Conservation (phyloP, 352 stramenopile species). For the Phytophthora pistaciae region DNA sequence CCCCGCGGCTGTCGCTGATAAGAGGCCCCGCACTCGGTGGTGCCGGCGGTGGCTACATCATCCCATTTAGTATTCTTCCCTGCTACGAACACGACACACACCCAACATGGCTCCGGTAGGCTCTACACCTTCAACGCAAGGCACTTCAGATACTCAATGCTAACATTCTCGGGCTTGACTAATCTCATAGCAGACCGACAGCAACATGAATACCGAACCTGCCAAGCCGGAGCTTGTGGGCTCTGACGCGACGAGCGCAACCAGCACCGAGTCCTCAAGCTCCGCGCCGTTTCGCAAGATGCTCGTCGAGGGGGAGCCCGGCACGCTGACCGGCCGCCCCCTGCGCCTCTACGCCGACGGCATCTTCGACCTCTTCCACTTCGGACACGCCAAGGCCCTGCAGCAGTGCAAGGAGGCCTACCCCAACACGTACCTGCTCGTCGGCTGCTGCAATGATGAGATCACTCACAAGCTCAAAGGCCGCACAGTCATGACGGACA, state of each 20-base stretch:
- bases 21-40: background rate
- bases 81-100: slow-evolving; percentile 4
- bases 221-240: slow-evolving; percentile 12
- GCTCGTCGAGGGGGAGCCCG: slow-evolving; percentile 71
- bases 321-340: slow-evolving; percentile 74
- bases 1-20: slow-evolving; percentile 14
- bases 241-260: slow-evolving; percentile 30
- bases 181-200: slow-evolving; percentile 3
- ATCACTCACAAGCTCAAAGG: slow-evolving; percentile 91
- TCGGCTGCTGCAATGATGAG: slow-evolving; percentile 88
- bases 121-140: background rate
- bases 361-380: slow-evolving; percentile 93
- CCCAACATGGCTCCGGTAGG: slow-evolving; percentile 24
- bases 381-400: slow-evolving; percentile 86
- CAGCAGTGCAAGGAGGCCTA: slow-evolving; percentile 91
- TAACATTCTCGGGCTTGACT: background rate
- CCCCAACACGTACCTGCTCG: slow-evolving; percentile 85
- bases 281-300: slow-evolving; percentile 53
- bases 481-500: slow-evolving; percentile 89
- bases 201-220: slow-evolving; percentile 7
- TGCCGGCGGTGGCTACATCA: background rate
- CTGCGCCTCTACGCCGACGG: slow-evolving; percentile 89
- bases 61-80: slow-evolving; percentile 17
- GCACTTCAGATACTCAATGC: background rate
- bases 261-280: slow-evolving; percentile 45